Conservation (phyloP, 2,329 filamentous ascomycete species). For the Nothophoma quercina region DNA sequence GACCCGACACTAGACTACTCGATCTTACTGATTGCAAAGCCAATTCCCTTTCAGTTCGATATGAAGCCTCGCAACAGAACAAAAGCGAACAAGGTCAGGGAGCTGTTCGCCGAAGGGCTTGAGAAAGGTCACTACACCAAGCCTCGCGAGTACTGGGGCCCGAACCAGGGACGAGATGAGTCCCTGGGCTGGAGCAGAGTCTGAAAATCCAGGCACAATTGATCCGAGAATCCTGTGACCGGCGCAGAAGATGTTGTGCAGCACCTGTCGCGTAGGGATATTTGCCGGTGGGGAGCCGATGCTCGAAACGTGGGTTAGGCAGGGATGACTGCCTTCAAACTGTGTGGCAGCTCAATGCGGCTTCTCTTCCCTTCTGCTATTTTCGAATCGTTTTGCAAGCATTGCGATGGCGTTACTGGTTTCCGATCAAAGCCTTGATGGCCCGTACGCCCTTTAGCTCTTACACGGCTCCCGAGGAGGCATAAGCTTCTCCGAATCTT, state of each 20-base stretch:
- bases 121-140: constrained; percentile 50
- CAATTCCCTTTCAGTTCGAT: constrained; percentile 54
- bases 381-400: neutral
- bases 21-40: constrained; percentile 56
- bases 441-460: neutral
- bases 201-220: constrained; percentile 22
- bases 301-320: neutral
- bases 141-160: constrained; percentile 50
- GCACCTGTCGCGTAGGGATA: too few relatives aligned
- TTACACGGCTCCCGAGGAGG: neutral
- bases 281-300: constrained; percentile 23
- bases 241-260: neutral
- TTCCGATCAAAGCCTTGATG: neutral
- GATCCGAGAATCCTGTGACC: constrained; percentile 13
- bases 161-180: constrained; percentile 42
- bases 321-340: neutral
- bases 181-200: constrained; percentile 48
- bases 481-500: neutral
- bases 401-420: neutral
- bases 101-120: constrained; percentile 47
- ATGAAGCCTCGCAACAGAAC: constrained; percentile 45
- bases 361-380: neutral
- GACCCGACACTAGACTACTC: constrained; percentile 56
- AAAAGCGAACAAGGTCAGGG: constrained; percentile 42
- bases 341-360: neutral